Evolutionary conservation across 164 flowering plant genomes (phyloP), one percentile per base, ranked within the genome.

Genomic region (Pachysandra terminalis): DNA sequence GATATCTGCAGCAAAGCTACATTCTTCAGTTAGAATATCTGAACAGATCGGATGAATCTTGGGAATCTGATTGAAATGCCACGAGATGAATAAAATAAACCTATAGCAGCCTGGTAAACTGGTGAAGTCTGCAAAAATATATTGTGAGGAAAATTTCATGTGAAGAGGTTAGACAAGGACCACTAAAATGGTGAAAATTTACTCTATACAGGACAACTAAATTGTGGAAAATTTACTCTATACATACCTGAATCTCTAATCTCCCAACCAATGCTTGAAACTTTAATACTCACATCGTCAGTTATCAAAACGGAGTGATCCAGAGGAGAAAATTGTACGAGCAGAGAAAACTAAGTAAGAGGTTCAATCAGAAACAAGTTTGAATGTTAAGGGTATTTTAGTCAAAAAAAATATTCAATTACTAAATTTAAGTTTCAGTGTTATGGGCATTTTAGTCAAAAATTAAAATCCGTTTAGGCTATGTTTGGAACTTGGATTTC

Each of bases 211-310:
- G n/a, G n/a, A n/a, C n/a, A n/a, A n/a, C n/a, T 21, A 19, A 28
- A 27, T 13, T 19, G 27, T 16, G 40, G 28, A 59, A 28, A 13
- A 15, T 4, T 41, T n/a, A n/a, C n/a, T n/a, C n/a, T 13, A 45
- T 28, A 61, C 27, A 12, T 66, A 78, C 81, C 78, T 75, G 98
- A 93, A 65, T 96, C 96, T 77, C 82, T 84, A 63, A 93, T 89
- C 76, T 81, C 90, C 98, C 96, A 93, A 25, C 90, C 96, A 70
- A 93, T n/a, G n/a, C n/a, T n/a, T n/a, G n/a, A n/a, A n/a, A n/a
- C n/a, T n/a, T n/a, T n/a, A n/a, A n/a, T n/a, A n/a, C n/a, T n/a
- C n/a, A n/a, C n/a, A n/a, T n/a, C n/a, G n/a, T n/a, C n/a, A n/a
- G n/a, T n/a, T n/a, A n/a, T n/a, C n/a, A n/a, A n/a, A n/a, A n/a